Percentiles rank a stretch among this genome's conserved stretches.
Conservation (phyloP, 164 flowering plant species). For the Magnolia changhungtana region DNA sequence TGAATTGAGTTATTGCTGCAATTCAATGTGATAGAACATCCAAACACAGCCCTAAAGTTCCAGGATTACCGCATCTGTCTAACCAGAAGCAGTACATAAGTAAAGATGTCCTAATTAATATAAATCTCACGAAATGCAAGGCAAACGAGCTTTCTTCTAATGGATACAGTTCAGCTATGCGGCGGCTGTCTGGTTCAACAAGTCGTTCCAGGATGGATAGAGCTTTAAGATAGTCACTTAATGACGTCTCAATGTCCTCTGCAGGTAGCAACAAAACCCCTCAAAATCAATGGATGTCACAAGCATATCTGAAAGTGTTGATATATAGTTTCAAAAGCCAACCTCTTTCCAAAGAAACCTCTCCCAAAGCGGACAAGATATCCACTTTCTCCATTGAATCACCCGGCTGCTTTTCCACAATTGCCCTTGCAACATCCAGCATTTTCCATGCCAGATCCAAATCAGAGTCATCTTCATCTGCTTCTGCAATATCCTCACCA, state of each 20-base stretch:
- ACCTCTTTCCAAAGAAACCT: constrained; percentile 97
- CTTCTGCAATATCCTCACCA: constrained; percentile 60
- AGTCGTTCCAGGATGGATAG: constrained; percentile 66
- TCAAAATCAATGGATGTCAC: not conserved
- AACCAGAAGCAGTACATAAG: not conserved
- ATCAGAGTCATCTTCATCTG: constrained; percentile 93
- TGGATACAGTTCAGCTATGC: constrained; percentile 96
- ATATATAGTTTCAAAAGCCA: not conserved
- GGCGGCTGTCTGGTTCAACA: constrained; percentile 88
- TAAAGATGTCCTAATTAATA: not conserved
- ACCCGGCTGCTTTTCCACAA: constrained; percentile 64
- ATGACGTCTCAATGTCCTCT: constrained; percentile 97
- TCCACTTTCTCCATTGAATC: constrained; percentile 90
- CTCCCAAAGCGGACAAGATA: constrained; percentile 82
- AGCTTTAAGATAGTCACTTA: constrained; percentile 81
- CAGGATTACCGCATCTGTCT: not conserved
- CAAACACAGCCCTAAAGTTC: not conserved
- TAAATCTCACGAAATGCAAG: not conserved
- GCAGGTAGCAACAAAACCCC: constrained; percentile 9
- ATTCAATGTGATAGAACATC: not conserved
- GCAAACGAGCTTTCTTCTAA: constrained; percentile 5
- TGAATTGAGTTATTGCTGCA: not conserved
- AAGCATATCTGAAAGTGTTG: not conserved
- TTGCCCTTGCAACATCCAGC: constrained; percentile 94
- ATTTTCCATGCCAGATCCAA: constrained; percentile 96